Evolutionary conservation across 805 yeast genomes (phyloP).

Genomic region (Wickerhamiella dianesei): DNA sequence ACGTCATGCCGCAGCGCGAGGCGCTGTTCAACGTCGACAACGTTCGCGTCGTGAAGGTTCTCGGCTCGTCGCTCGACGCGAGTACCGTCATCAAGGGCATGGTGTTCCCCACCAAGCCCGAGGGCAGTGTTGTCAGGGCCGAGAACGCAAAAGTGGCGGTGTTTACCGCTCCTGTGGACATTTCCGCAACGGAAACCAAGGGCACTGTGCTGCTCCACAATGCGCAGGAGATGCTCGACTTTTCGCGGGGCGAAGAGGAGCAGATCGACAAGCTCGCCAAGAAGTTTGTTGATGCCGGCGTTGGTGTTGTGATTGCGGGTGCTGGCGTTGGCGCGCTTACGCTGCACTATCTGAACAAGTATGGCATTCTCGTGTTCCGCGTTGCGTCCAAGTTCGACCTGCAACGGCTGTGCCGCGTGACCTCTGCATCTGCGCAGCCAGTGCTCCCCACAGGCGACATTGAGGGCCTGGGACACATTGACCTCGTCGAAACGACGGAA

Average conservation of each 20-base stretch:
- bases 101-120: slow-evolving; percentile 98
- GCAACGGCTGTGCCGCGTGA: slow-evolving; percentile 86
- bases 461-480: slow-evolving; percentile 83
- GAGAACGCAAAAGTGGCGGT: slow-evolving; percentile 74
- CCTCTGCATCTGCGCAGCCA: slow-evolving; percentile 94
- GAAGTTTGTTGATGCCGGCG: slow-evolving; percentile 68
- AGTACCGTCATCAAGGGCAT: slow-evolving; percentile 86
- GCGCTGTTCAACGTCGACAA: slow-evolving; percentile 75
- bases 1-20: slow-evolving; percentile 54
- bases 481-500: slow-evolving; percentile 78
- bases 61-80: slow-evolving; percentile 70
- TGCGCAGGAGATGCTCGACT: slow-evolving; percentile 93
- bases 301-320: slow-evolving; percentile 85
- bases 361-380: slow-evolving; percentile 68
- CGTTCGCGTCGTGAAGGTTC: slow-evolving; percentile 86
- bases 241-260: slow-evolving; percentile 90
- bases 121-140: slow-evolving; percentile 65
- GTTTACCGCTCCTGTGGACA: slow-evolving; percentile 87
- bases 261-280: slow-evolving; percentile 77
- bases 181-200: slow-evolving; percentile 92
- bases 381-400: slow-evolving; percentile 91
- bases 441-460: slow-evolving; percentile 75
- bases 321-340: slow-evolving; percentile 87
- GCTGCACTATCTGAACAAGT: slow-evolving; percentile 79
- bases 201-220: slow-evolving; percentile 93